Conservation (phyloP, 495 filamentous ascomycete species). For the Lasiosphaeria hispida region DNA sequence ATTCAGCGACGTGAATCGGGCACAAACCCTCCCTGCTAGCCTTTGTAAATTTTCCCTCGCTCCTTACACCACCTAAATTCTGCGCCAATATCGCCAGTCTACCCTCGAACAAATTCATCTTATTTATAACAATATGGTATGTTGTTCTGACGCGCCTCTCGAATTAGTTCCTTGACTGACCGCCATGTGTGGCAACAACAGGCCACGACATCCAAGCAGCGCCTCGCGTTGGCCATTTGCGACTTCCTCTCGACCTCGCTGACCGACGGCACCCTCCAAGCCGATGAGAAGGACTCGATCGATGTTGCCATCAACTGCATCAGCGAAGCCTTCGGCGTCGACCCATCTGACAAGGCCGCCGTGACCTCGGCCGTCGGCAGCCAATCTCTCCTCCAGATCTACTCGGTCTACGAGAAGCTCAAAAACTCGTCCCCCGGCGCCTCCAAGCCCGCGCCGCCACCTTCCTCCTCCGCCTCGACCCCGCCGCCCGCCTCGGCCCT, state of each 20-base stretch:
- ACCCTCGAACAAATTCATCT: background rate
- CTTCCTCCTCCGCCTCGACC: constrained; percentile 22
- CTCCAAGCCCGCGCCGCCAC: constrained; percentile 30
- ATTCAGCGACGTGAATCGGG: background rate
- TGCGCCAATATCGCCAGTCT: background rate
- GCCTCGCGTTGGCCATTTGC: constrained; percentile 93
- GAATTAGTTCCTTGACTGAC: constrained; percentile 4
- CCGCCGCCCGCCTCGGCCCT: constrained; percentile 19
- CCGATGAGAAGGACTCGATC: constrained; percentile 86
- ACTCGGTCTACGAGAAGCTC: constrained; percentile 92
- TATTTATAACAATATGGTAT: constrained; percentile 1
- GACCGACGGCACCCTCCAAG: constrained; percentile 80
- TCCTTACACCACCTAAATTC: background rate
- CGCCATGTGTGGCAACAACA: constrained; percentile 7
- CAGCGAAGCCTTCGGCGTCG: constrained; percentile 88
- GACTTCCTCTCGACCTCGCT: constrained; percentile 86
- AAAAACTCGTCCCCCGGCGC: constrained; percentile 45
- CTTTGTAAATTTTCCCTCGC: too few relatives aligned
- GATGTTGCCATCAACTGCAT: constrained; percentile 93
- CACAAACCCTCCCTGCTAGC: background rate
- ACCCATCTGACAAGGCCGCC: constrained; percentile 72
- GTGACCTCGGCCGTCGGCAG: constrained; percentile 73
- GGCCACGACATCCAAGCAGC: constrained; percentile 77
- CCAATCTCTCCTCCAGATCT: constrained; percentile 86
- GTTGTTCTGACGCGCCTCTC: background rate